Percentiles rank a stretch among this genome's conserved stretches.
phyloP scores from a whole-genome alignment of 805 yeast species.

The Candida piceae region DNA sequence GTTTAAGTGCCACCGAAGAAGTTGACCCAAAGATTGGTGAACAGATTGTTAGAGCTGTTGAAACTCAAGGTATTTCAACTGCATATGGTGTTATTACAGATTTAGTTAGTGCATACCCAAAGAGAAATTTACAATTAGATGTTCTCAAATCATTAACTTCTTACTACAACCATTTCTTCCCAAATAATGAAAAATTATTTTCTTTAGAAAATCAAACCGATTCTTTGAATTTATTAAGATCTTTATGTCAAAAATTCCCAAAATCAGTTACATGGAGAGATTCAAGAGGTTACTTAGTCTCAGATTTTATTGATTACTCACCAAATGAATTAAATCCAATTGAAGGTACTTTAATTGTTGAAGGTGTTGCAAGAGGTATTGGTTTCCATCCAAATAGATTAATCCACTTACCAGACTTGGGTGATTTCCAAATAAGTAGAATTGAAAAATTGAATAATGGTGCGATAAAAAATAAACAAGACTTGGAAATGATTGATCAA shows the following conservation, averaged over 20 bases:
- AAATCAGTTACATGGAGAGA: constrained; percentile 89
- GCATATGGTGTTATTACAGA: constrained; percentile 77
- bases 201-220: constrained; percentile 67
- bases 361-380: constrained; percentile 82
- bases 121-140: constrained; percentile 72
- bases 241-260: constrained; percentile 81
- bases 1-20: constrained; percentile 82
- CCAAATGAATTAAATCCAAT: constrained; percentile 22
- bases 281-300: constrained; percentile 79
- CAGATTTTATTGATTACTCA: constrained; percentile 53
- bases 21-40: constrained; percentile 80
- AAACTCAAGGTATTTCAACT: constrained; percentile 87
- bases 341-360: constrained; percentile 48
- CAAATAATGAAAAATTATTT: constrained; percentile 73
- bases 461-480: constrained; percentile 7
- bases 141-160: constrained; percentile 58
- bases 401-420: constrained; percentile 83
- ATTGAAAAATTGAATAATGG: constrained; percentile 46
- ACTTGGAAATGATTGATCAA: constrained; percentile 11
- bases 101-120: constrained; percentile 59
- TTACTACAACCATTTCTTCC: constrained; percentile 71
- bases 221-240: constrained; percentile 65
- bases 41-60: constrained; percentile 80
- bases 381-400: constrained; percentile 76
- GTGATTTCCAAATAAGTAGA: constrained; percentile 75